Evolutionary conservation across 805 yeast genomes (phyloP).

Genomic region (Kazachstania bromeliacearum): DNA sequence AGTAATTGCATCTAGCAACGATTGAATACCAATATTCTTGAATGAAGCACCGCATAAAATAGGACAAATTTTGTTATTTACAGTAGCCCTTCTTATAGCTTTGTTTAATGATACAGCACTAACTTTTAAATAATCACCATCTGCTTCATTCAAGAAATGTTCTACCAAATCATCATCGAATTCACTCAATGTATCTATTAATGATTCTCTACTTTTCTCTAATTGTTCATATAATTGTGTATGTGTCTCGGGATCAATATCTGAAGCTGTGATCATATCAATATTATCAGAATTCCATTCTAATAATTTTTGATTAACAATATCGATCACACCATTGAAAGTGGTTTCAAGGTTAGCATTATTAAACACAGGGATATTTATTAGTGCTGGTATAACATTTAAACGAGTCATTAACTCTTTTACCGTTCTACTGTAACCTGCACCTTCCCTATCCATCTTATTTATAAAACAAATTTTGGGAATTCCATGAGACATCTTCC

Average conservation of each 20-base stretch:
- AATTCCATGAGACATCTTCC: constrained; percentile 75
- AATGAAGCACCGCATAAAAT: constrained; percentile 91
- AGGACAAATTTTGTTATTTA: constrained; percentile 54
- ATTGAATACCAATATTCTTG: constrained; percentile 89
- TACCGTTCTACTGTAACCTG: constrained; percentile 86
- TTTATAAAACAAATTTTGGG: constrained; percentile 79
- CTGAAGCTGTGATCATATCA: constrained; percentile 29
- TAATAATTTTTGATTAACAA: constrained; percentile 42
- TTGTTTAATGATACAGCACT: constrained; percentile 43
- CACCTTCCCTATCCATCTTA: constrained; percentile 95
- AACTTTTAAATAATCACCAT: constrained; percentile 53
- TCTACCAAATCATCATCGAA: constrained; percentile 70
- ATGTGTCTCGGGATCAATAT: constrained; percentile 33
- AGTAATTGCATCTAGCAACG: constrained; percentile 74
- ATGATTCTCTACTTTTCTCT: constrained; percentile 53
- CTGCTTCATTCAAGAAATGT: constrained; percentile 63
- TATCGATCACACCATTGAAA: constrained; percentile 54
- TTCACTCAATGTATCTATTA: constrained; percentile 78
- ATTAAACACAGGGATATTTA: constrained; percentile 67
- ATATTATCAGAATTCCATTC: constrained; percentile 35
- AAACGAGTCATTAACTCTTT: constrained; percentile 71
- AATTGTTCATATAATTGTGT: constrained; percentile 40
- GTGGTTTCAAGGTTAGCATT: constrained; percentile 17
- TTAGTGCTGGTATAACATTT: constrained; percentile 60
- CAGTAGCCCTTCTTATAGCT: constrained; percentile 58